Conservation (phyloP, 1,284 basidiomycete species). For the Sporisorium graminicola region DNA sequence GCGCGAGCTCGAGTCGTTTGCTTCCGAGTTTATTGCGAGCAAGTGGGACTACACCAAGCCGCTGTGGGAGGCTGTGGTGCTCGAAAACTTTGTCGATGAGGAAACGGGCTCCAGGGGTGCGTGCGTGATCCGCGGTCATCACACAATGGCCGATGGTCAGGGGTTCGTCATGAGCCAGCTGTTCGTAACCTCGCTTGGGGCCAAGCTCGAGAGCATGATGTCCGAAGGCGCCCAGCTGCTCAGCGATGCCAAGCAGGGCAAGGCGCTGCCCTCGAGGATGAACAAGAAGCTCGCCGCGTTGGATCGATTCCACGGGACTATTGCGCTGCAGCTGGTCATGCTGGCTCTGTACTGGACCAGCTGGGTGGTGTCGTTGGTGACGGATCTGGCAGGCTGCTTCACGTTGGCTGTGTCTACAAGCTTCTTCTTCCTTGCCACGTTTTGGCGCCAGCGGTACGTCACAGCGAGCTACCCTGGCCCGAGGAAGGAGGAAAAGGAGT, state of each 20-base stretch:
- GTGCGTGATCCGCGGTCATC: conserved; percentile 63
- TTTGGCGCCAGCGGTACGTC: conserved; percentile 59
- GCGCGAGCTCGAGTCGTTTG: conserved; percentile 58
- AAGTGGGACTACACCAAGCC: conserved; percentile 62
- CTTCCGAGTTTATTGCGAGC: conserved; percentile 56
- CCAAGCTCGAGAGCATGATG: conserved; percentile 62
- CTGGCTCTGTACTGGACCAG: conserved; percentile 57
- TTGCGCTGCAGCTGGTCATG: conserved; percentile 55
- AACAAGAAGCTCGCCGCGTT: conserved; percentile 61
- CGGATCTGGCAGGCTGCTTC: conserved; percentile 44
- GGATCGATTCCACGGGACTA: conserved; percentile 47
- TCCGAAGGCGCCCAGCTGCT: conserved; percentile 51
- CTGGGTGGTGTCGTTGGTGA: conserved; percentile 23
- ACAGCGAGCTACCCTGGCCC: conserved; percentile 51
- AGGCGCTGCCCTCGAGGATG: conserved; percentile 57
- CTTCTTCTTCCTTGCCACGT: conserved; percentile 52
- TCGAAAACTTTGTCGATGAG: conserved; percentile 59
- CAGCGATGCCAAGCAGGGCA: conserved; percentile 55
- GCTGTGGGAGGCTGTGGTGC: conserved; percentile 57
- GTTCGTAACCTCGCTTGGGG: conserved; percentile 59
- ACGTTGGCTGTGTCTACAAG: conserved; percentile 44
- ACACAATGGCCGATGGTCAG: conserved; percentile 64
- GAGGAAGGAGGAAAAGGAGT: conserved; percentile 55
- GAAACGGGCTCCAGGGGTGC: conserved; percentile 50
- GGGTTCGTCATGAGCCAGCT: conserved; percentile 66